A percentile compares a stretch with the other conserved stretches of the same genome.
These are phyloP conservation scores for Aspergillus coremiiformis DNA, from an alignment of 495 filamentous ascomycete genomes.

Conservation along the genomic window DNA sequence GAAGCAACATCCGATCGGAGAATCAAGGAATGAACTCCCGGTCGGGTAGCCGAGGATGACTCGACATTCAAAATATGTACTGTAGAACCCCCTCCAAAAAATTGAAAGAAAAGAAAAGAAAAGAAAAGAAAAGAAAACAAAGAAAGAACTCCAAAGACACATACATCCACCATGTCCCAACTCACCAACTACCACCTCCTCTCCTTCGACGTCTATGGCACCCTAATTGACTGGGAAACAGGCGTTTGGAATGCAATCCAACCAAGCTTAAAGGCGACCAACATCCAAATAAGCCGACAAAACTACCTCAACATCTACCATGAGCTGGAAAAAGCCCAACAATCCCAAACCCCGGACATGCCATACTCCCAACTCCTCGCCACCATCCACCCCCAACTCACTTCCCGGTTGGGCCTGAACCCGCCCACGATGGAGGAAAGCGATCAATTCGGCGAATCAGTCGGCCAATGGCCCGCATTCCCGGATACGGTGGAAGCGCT, in stretches of 20 bases:
- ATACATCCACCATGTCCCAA: constrained; percentile 20
- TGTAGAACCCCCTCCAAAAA: neutral
- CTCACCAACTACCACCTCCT: constrained; percentile 46
- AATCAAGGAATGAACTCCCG: too few species aligned
- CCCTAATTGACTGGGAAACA: constrained; percentile 69
- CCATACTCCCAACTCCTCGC: constrained; percentile 53
- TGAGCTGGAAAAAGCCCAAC: constrained; percentile 37
- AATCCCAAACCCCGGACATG: constrained; percentile 42
- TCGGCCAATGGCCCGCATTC: constrained; percentile 58
- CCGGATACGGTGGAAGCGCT: constrained; percentile 57
- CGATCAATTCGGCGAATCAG: constrained; percentile 41
- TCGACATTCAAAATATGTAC: neutral
- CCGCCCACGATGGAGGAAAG: constrained; percentile 25
- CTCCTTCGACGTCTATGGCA: constrained; percentile 77
- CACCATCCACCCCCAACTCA: constrained; percentile 41
- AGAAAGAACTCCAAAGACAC: neutral
- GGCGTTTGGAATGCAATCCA: constrained; percentile 34
- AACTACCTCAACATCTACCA: constrained; percentile 33
- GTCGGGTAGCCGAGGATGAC: too few species aligned
- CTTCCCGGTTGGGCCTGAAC: constrained; percentile 31
- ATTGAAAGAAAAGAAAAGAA: neutral
- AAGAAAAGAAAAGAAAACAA: neutral
- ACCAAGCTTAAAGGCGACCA: constrained; percentile 38
- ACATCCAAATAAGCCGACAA: constrained; percentile 34
- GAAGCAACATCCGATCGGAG: too few species aligned